Conservation (phyloP, 1,139 yeast species). For the Debaryomycetaceae sp. region DNA sequence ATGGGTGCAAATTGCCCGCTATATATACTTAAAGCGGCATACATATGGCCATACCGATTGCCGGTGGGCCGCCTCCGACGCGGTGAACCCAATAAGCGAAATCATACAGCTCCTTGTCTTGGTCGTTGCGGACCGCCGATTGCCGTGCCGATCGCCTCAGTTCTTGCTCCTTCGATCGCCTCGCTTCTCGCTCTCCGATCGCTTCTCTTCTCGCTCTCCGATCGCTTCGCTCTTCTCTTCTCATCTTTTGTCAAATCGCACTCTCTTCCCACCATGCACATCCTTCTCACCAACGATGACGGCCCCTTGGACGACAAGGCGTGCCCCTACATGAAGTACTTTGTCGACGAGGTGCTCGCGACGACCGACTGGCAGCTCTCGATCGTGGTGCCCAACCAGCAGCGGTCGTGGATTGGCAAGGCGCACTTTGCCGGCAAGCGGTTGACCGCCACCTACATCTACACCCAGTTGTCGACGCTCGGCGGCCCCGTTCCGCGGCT, state of each 20-base stretch:
- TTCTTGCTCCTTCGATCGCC: too few relatives aligned
- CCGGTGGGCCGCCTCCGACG: too few relatives aligned
- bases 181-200: too few relatives aligned
- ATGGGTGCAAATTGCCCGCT: too few relatives aligned
- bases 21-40: too few relatives aligned
- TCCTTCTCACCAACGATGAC: slow-evolving; percentile 80
- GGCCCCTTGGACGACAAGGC: slow-evolving; percentile 81
- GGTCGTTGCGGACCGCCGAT: too few relatives aligned
- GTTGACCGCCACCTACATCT: slow-evolving; percentile 63
- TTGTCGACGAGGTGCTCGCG: slow-evolving; percentile 64
- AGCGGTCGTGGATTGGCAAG: slow-evolving; percentile 93
- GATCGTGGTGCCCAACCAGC: slow-evolving; percentile 76
- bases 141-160: too few relatives aligned
- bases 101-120: too few relatives aligned
- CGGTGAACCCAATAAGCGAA: too few relatives aligned
- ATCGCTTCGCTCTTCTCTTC: neutral
- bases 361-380: slow-evolving; percentile 81
- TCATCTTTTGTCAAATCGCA: neutral
- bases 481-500: slow-evolving; percentile 17
- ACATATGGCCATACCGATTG: too few relatives aligned
- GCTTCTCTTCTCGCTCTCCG: too few relatives aligned
- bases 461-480: slow-evolving; percentile 40
- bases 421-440: slow-evolving; percentile 91
- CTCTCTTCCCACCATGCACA: slow-evolving; percentile 30
- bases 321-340: slow-evolving; percentile 84